A percentile compares a stretch with the other conserved stretches of the same genome.
Conservation (phyloP, 179 eudicot species). For the Carnegiea gigantea region DNA sequence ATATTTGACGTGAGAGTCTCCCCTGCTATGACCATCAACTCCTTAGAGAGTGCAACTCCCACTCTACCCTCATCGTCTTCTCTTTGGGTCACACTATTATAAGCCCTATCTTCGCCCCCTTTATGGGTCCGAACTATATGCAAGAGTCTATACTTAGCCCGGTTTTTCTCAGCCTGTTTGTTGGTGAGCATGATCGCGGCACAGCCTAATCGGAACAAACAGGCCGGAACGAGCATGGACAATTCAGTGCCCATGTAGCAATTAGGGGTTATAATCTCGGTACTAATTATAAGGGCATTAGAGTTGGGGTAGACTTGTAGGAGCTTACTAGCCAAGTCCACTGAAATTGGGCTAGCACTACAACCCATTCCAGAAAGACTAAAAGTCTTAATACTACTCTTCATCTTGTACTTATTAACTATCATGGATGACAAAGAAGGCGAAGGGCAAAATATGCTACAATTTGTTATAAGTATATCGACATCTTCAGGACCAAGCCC, state of each 20-base stretch:
- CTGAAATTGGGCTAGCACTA: slow-evolving; percentile 7
- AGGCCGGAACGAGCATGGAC: neutral
- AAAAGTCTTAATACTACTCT: neutral
- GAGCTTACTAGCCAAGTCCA: neutral
- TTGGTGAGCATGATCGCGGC: slow-evolving; percentile 1
- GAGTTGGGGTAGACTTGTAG: slow-evolving; percentile 1
- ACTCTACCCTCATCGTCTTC: neutral
- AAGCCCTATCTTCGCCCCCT: neutral
- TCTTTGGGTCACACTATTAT: neutral
- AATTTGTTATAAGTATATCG: neutral
- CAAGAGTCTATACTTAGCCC: neutral
- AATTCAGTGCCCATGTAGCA: neutral
- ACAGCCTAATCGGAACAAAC: slow-evolving; percentile 5
- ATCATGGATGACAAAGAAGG: neutral
- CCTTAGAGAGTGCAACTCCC: neutral
- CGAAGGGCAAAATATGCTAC: slow-evolving; percentile 1
- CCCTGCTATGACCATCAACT: slow-evolving; percentile 4
- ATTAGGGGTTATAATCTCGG: slow-evolving; percentile 2
- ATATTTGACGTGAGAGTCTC: neutral
- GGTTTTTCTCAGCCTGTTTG: neutral
- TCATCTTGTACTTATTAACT: neutral
- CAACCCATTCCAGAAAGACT: slow-evolving; percentile 8
- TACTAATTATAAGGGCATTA: neutral
- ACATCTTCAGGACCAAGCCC: neutral
- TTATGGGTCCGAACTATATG: slow-evolving; percentile 6